Conservation (phyloP, 306 rosid genomes). For the Begonia fuchsioides region DNA sequence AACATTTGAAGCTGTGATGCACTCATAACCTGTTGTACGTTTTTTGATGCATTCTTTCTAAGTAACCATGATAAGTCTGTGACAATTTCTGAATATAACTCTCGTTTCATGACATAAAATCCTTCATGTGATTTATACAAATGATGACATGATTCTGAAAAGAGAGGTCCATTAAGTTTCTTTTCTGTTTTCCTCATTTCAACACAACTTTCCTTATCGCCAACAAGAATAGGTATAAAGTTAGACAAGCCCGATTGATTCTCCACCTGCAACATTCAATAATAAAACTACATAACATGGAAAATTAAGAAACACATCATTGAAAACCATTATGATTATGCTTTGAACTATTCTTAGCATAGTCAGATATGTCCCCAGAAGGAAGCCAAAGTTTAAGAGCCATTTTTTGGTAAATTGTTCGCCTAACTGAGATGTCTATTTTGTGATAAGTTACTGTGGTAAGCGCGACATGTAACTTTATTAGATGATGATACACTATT, state of each 20-base stretch:
- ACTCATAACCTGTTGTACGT: slow-evolving; percentile 26
- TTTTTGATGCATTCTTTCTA: slow-evolving; percentile 50
- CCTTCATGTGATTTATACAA: slow-evolving; percentile 17
- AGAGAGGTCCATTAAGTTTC: slow-evolving; percentile 33
- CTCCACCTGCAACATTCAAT: slow-evolving; percentile 32
- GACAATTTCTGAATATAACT: slow-evolving; percentile 46
- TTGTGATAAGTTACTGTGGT: no score
- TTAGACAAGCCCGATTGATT: no score
- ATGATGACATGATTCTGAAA: slow-evolving; percentile 25
- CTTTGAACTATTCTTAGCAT: no score
- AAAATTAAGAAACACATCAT: no score
- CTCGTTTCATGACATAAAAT: slow-evolving; percentile 32
- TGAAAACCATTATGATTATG: no score
- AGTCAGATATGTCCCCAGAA: no score
- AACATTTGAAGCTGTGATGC: slow-evolving; percentile 60
- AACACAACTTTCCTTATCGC: slow-evolving; percentile 59
- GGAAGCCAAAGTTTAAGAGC: no score
- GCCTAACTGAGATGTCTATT: no score
- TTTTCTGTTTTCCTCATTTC: slow-evolving; percentile 56
- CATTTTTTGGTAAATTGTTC: no score
- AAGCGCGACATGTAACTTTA: no score
- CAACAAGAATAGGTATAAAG: slow-evolving; percentile 79
- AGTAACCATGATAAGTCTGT: slow-evolving; percentile 88
- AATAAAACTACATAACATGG: no score
- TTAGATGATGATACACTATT: no score